These are phyloP conservation scores for Boechera stricta DNA, from an alignment of 345 rosid species.

Conservation along the genomic window DNA sequence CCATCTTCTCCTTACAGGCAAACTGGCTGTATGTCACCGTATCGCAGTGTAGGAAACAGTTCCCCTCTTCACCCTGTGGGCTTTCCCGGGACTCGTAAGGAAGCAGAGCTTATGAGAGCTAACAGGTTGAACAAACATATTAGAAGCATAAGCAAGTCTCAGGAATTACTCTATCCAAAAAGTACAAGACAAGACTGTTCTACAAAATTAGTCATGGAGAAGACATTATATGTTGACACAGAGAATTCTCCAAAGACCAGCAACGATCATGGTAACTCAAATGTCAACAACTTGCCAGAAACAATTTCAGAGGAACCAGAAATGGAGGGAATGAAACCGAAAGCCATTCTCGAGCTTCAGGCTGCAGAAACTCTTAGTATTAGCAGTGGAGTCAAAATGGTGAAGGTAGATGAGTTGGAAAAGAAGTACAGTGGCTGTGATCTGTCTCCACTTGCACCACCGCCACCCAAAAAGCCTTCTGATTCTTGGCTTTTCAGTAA, in stretches of 20 bases:
- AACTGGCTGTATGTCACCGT: conserved; percentile 59
- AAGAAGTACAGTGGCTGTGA: conserved; percentile 34
- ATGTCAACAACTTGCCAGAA: conserved; percentile 44
- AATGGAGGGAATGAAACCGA: conserved; percentile 33
- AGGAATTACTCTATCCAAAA: conserved; percentile 54
- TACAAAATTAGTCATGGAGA: conserved; percentile 57
- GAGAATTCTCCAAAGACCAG: conserved; percentile 41
- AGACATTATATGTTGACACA: conserved; percentile 66
- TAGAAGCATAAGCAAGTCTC: conserved; percentile 51
- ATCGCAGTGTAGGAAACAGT: conserved; percentile 57
- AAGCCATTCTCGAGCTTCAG: conserved; percentile 38
- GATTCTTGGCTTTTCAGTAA: conserved; percentile 95
- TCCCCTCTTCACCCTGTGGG: conserved; percentile 67
- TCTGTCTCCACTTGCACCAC: conserved; percentile 55
- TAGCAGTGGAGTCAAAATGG: conserved; percentile 31
- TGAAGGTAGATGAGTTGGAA: conserved; percentile 40
- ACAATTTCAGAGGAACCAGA: conserved; percentile 30
- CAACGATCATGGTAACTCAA: conserved; percentile 36
- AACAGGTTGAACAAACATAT: conserved; percentile 51
- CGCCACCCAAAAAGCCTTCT: conserved; percentile 78
- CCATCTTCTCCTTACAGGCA: conserved; percentile 70
- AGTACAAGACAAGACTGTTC: conserved; percentile 50
- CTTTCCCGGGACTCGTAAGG: conserved; percentile 63
- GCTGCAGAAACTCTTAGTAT: conserved; percentile 33
- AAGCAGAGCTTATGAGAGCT: conserved; percentile 56